Evolutionary conservation across 176 grass and related monocot species (phyloP), one percentile per base, ranked within the genome.

Genomic region (Juncus inflexus): DNA sequence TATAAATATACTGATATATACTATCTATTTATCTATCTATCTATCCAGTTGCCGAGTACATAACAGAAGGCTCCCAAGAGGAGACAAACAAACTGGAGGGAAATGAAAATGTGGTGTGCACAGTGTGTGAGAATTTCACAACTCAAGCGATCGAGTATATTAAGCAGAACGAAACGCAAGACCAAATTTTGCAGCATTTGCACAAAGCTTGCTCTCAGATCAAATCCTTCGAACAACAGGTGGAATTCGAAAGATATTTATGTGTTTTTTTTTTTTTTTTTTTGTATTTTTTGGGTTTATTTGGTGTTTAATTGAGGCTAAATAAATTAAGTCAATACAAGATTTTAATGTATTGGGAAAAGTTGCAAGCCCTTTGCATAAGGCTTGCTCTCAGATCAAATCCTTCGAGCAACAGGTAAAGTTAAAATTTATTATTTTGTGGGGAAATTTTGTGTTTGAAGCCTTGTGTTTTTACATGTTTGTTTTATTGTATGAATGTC

Each of bases 401-500:
- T 75, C 85, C 50, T 62, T 91, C 6, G 57, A 91, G 65, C 39
- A 91, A 49, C 79, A 97, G 87, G 92, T n/a, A n/a, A n/a, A n/a
- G n/a, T n/a, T n/a, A n/a, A n/a, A n/a, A n/a, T n/a, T n/a, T n/a
- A n/a, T n/a, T n/a, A n/a, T n/a, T n/a, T n/a, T n/a, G n/a, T n/a
- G n/a, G n/a, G n/a, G n/a, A n/a, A n/a, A n/a, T n/a, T n/a, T n/a
- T n/a, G n/a, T n/a, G n/a, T n/a, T n/a, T n/a, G n/a, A n/a, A n/a
- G n/a, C n/a, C n/a, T n/a, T n/a, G n/a, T n/a, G n/a, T n/a, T n/a
- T n/a, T n/a, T n/a, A n/a, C n/a, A n/a, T n/a, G n/a, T n/a, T n/a
- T n/a, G n/a, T n/a, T n/a, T n/a, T n/a, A n/a, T n/a, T n/a, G n/a
- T n/a, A n/a, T n/a, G n/a, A n/a, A n/a, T n/a, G n/a, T n/a, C n/a